Conservation (phyloP, 2,329 filamentous ascomycete genomes). For the Triangularia verruculosa region DNA sequence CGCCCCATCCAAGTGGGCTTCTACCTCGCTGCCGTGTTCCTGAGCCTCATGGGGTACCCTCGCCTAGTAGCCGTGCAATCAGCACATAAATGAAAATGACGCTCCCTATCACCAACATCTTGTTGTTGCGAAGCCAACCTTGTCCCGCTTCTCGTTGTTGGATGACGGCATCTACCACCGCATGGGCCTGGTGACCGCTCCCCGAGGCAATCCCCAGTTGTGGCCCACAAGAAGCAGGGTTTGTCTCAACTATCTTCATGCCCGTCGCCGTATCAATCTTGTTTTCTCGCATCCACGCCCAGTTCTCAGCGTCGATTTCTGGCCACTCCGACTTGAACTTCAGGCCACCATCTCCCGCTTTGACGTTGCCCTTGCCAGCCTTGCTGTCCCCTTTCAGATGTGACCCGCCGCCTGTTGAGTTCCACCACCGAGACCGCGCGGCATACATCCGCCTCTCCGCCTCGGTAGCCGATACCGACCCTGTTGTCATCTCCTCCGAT, state of each 20-base stretch:
- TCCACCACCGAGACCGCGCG: conserved; percentile 86
- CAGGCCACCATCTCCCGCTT: conserved; percentile 85
- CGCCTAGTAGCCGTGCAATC: conserved; percentile 68
- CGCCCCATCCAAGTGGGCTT: background rate
- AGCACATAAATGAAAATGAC: conserved; percentile 80
- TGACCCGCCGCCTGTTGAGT: conserved; percentile 85
- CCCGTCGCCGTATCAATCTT: conserved; percentile 77
- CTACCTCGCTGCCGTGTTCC: background rate
- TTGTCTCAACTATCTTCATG: conserved; percentile 48
- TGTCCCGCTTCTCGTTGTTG: conserved; percentile 77
- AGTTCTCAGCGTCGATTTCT: conserved; percentile 84
- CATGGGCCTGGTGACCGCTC: conserved; percentile 61
- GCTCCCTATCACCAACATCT: conserved; percentile 67
- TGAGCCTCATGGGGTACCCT: conserved; percentile 30
- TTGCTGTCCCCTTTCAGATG: conserved; percentile 50
- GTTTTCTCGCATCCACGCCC: conserved; percentile 84
- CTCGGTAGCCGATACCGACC: conserved; percentile 74
- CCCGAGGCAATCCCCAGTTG: conserved; percentile 60
- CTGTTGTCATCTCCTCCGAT: conserved; percentile 96
- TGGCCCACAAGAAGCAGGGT: conserved; percentile 41
- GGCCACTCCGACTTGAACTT: conserved; percentile 91
- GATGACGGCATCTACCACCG: conserved; percentile 73
- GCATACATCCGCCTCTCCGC: conserved; percentile 77
- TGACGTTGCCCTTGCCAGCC: conserved; percentile 73
- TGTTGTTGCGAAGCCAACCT: conserved; percentile 78